Conservation (phyloP, 768 basidiomycete genomes). For the Psilocybe sp. region DNA sequence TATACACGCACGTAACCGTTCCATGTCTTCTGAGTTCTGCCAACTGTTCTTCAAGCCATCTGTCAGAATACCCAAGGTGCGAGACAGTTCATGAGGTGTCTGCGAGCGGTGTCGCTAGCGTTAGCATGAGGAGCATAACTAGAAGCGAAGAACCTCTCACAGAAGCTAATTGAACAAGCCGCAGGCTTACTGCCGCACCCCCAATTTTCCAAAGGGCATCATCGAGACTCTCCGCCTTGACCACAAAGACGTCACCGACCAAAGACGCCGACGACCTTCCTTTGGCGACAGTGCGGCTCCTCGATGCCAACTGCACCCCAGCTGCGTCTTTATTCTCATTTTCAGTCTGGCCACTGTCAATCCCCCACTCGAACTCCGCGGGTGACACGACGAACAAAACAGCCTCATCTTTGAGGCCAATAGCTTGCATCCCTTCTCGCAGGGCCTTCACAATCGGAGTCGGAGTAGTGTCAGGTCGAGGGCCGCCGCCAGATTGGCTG, state of each 20-base stretch:
- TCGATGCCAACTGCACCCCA: background rate
- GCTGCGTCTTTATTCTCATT: background rate
- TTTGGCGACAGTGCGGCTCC: background rate
- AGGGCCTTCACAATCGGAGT: slow-evolving; percentile 48
- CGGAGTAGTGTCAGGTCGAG: slow-evolving; percentile 4
- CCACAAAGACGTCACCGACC: slow-evolving; percentile 53
- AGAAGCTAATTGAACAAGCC: slow-evolving; percentile 73
- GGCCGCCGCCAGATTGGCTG: background rate
- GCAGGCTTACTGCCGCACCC: slow-evolving; percentile 70
- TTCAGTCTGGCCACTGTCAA: slow-evolving; percentile 7
- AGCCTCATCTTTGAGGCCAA: slow-evolving; percentile 25
- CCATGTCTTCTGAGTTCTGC: slow-evolving; percentile 96
- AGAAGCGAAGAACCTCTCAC: slow-evolving; percentile 34
- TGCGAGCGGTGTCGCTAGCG: slow-evolving; percentile 19
- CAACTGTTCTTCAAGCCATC: slow-evolving; percentile 83
- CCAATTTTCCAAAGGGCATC: slow-evolving; percentile 79
- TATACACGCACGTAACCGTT: slow-evolving; percentile 64
- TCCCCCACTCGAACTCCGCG: slow-evolving; percentile 20
- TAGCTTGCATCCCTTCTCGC: slow-evolving; percentile 36
- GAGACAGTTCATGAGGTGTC: slow-evolving; percentile 76
- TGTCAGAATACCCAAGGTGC: slow-evolving; percentile 66
- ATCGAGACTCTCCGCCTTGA: slow-evolving; percentile 67
- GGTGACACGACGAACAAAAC: slow-evolving; percentile 21
- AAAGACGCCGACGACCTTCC: slow-evolving; percentile 12
- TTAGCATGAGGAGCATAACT: background rate